Conservation (phyloP, 176 grass and related monocot species). For the Oropetium thomaeum region DNA sequence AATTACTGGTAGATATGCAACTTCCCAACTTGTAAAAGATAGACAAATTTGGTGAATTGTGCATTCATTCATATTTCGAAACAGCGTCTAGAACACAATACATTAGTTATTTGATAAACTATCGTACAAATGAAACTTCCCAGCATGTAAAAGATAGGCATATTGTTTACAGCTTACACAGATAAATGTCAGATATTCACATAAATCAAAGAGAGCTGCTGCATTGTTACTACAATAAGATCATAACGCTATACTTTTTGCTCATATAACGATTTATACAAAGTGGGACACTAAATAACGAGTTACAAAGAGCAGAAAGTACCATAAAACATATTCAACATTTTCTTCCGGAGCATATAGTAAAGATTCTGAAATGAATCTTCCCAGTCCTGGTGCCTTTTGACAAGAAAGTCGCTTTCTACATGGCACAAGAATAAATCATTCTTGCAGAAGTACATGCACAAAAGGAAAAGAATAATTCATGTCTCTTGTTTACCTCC, state of each 20-base stretch:
- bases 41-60: too few species aligned
- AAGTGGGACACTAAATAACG: not conserved
- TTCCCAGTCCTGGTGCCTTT: slow-evolving; percentile 79
- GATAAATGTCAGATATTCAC: not conserved
- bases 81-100: too few species aligned
- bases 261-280: not conserved
- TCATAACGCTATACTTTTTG: not conserved
- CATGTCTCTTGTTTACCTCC: slow-evolving; percentile 56
- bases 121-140: not conserved
- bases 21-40: not conserved
- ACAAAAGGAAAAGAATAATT: slow-evolving; percentile 10
- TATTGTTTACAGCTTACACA: not conserved
- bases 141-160: not conserved
- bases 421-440: slow-evolving; percentile 22
- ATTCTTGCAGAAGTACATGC: not conserved
- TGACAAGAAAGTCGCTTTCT: slow-evolving; percentile 71
- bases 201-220: slow-evolving; percentile 10
- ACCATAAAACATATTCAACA: slow-evolving; percentile 93
- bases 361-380: slow-evolving; percentile 88
- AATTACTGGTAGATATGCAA: not conserved
- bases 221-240: not conserved
- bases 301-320: slow-evolving; percentile 12
- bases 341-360: slow-evolving; percentile 81
- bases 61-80: too few species aligned
- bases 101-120: too few species aligned